Conservation (phyloP, 2,329 filamentous ascomycete species). For the Fusarium veterinarium region DNA sequence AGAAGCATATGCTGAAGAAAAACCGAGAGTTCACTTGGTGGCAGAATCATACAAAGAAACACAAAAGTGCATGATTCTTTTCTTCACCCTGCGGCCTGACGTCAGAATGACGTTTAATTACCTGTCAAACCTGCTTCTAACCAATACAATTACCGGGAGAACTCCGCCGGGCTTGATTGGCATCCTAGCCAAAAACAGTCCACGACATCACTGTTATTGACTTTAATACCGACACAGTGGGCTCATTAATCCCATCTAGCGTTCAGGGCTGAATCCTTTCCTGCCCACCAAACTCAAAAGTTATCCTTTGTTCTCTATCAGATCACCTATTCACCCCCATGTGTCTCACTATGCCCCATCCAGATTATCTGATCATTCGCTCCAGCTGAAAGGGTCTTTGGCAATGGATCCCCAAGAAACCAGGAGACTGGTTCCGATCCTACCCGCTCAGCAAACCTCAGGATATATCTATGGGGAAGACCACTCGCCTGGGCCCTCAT, state of each 20-base stretch:
- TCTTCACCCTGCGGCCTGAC: neutral
- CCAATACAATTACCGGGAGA: neutral
- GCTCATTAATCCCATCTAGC: neutral
- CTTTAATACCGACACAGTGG: neutral
- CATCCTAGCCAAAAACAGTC: neutral
- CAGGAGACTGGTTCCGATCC: constrained; percentile 16
- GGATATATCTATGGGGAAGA: neutral
- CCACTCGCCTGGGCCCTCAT: neutral
- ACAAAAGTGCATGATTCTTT: neutral
- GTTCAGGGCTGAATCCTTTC: neutral
- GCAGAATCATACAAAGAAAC: neutral
- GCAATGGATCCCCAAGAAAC: constrained; percentile 12
- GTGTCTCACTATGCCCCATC: neutral
- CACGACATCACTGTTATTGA: neutral
- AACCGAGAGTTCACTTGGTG: too few species aligned
- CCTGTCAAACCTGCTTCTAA: neutral
- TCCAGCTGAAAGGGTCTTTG: neutral
- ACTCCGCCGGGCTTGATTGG: neutral
- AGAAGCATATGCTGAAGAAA: neutral
- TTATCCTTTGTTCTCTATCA: neutral
- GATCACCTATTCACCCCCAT: neutral
- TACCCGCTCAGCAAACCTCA: constrained; percentile 5
- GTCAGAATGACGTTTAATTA: neutral
- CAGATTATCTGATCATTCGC: neutral
- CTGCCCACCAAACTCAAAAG: neutral